Base-by-base conservation (phyloP, 495 filamentous ascomycete species). In the Hypoxylon trugodes region DNA sequence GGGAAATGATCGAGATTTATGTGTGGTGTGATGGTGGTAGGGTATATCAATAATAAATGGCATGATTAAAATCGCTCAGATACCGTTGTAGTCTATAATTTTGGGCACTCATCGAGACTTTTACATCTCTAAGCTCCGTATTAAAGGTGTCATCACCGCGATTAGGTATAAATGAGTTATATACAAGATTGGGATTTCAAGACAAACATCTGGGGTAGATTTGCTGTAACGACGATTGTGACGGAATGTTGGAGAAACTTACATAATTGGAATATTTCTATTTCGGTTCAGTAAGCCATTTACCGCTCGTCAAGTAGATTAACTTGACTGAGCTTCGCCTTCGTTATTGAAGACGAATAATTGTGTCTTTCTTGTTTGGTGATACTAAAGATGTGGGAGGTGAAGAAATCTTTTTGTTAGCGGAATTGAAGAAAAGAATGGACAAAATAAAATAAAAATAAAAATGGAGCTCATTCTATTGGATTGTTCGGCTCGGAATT, bases 71-170 rank as follows among this genome's bases (percentile, higher is more conserved):
- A 78, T 77, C 81, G 82, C 85, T 96, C 93, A 96, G 93, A 97
- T 96, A 97, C 93, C 93, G 93, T 96, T 96, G 93, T 96, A 97
- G 93, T 96, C 92, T 89, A 83, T 85, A 82, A 84, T 74, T 85
- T 84, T 76, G 77, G 79, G 81, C 85, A 79, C 82, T 83, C 92
- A 96, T 81, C 70, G 89, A 85, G 84, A 81, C 78, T 86, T 80
- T 86, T 87, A 91, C 90, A 87, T 89, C 86, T 83, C 84, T 87
- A 81, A 78, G 81, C 75, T 74, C 75, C 79, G 75, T 65, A 77
- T 71, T 18, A 53, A 71, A 48, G 68, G 71, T 82, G 80, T 89
- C 87, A 88, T 88, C 87, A 87, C 66, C 73, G 81, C 80, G 75
- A 78, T 55, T 36, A 37, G 45, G 43, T 40, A 43, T 18, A 47